These are phyloP conservation scores for Pulveroboletus sp. DNA, from an alignment of 768 basidiomycete genomes.

Conservation along the genomic window DNA sequence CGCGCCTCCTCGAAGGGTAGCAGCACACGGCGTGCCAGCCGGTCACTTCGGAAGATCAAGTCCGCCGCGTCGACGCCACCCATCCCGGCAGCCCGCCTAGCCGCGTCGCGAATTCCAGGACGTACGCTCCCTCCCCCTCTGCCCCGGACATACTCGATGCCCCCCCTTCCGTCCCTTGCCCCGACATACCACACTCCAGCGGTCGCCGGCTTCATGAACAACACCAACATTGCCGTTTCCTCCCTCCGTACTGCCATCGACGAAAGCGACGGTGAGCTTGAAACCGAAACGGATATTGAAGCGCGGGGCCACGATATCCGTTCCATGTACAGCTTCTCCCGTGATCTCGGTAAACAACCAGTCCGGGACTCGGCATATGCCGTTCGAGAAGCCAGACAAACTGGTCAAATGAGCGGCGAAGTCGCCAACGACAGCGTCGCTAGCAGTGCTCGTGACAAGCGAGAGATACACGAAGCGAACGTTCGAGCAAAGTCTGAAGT, in stretches of 20 bases:
- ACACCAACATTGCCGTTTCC: constrained; percentile 34
- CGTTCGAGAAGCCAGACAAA: constrained; percentile 19
- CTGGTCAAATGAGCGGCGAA: constrained; percentile 20
- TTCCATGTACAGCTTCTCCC: constrained; percentile 32
- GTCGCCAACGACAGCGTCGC: constrained; percentile 13
- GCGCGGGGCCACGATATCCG: constrained; percentile 27
- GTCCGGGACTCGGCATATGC: constrained; percentile 23
- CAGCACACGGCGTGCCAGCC: constrained; percentile 25
- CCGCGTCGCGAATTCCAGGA: constrained; percentile 30
- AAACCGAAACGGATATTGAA: constrained; percentile 31
- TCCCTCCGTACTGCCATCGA: constrained; percentile 33
- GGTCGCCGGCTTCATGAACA: constrained; percentile 29
- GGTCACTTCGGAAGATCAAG: constrained; percentile 32
- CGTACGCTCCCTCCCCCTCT: constrained; percentile 27
- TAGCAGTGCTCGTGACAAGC: constrained; percentile 11
- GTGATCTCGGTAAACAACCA: constrained; percentile 26
- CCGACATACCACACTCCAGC: constrained; percentile 26
- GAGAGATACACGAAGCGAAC: constrained; percentile 3
- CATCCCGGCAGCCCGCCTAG: constrained; percentile 30
- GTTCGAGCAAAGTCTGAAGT: constrained; percentile 14
- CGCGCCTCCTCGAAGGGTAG: constrained; percentile 23
- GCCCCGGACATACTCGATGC: constrained; percentile 32
- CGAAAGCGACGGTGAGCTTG: constrained; percentile 31
- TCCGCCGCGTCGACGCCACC: constrained; percentile 34
- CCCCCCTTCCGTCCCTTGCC: constrained; percentile 27